Evolutionary conservation across 192 early-diverging fungal species (phyloP).

Genomic region (Coemansia asiatica): DNA sequence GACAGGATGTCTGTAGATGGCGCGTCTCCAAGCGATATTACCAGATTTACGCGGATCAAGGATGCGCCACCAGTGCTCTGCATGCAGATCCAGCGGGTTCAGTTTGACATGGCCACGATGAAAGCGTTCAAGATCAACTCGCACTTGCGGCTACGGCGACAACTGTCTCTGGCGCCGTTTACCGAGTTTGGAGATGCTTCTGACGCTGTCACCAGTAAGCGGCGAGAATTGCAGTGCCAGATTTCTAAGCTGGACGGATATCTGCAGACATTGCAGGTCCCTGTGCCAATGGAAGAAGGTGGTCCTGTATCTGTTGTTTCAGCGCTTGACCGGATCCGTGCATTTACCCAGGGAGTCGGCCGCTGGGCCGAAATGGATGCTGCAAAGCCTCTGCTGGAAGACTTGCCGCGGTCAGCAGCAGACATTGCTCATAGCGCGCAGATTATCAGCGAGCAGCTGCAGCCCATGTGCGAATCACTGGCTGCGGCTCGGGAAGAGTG

Average conservation of each 20-base stretch:
- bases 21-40: neutral
- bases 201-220: neutral
- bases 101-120: constrained; percentile 61
- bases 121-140: constrained; percentile 70
- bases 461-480: constrained; percentile 9
- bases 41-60: constrained; percentile 20
- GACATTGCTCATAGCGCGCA: constrained; percentile 5
- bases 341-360: constrained; percentile 28
- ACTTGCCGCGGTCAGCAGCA: constrained; percentile 7
- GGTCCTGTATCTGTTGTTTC: constrained; percentile 21
- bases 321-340: constrained; percentile 30
- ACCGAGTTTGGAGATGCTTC: constrained; percentile 24
- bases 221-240: constrained; percentile 8
- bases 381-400: constrained; percentile 18
- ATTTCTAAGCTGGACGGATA: constrained; percentile 4
- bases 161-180: constrained; percentile 64
- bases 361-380: constrained; percentile 26
- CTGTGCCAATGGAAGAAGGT: constrained; percentile 3
- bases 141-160: constrained; percentile 61
- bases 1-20: constrained; percentile 19
- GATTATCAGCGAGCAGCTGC: constrained; percentile 7
- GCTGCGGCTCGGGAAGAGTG: constrained; percentile 12
- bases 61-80: constrained; percentile 69
- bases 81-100: constrained; percentile 69
- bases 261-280: constrained; percentile 20